Conservation (phyloP, 176 grass and related monocot species). For the Oryza meridionalis region DNA sequence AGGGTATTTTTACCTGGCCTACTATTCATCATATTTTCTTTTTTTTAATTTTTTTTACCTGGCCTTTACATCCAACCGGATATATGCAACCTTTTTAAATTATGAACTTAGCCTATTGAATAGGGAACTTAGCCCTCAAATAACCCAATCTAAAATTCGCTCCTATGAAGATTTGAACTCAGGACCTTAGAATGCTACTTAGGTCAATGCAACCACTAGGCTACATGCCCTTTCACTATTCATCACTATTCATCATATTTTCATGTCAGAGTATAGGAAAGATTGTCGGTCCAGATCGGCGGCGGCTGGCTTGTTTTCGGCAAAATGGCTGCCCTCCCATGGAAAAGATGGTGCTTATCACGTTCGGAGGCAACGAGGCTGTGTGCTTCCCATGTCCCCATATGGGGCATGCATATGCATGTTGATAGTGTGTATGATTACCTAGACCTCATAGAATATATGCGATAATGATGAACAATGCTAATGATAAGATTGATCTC, state of each 20-base stretch:
- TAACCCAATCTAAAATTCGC: no score
- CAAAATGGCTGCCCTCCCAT: neutral
- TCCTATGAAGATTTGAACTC: fast-evolving
- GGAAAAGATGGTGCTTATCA: slow-evolving; percentile 3
- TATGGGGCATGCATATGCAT: neutral
- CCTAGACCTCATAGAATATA: neutral
- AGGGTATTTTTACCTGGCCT: no score
- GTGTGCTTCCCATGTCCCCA: slow-evolving; percentile 20
- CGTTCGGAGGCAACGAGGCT: neutral
- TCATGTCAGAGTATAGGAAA: no score
- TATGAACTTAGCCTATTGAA: no score
- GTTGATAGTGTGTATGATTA: neutral
- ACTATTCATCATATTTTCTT: no score
- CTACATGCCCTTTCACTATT: no score
- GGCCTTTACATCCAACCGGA: no score
- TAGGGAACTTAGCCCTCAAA: no score
- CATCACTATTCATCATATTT: no score
- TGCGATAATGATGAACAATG: slow-evolving; percentile 28
- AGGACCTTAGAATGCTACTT: no score
- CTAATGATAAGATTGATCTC: slow-evolving; percentile 9
- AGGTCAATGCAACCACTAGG: fast-evolving
- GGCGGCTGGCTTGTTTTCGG: neutral
- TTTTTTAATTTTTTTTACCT: no score
- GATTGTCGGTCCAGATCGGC: slow-evolving; percentile 6
- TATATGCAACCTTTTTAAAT: no score